Evolutionary conservation across 179 eudicot species (phyloP).

Genomic region (Pouteria campechiana): DNA sequence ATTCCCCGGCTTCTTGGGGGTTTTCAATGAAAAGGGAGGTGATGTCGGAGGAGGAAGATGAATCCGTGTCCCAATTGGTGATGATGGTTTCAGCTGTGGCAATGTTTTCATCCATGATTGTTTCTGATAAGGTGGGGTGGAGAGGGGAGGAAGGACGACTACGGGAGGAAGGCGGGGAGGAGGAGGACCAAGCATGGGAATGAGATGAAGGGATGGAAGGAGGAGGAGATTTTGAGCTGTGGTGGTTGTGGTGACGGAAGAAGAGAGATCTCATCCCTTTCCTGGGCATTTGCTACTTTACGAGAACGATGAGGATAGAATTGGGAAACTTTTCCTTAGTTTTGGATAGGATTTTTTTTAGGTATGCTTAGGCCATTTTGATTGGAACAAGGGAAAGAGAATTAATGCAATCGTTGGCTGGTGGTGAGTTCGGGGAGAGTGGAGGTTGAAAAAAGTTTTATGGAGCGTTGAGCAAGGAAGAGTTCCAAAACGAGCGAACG

Average conservation of each 20-base stretch:
- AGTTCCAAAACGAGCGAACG: no score
- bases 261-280: constrained; percentile 26
- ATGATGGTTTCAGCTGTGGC: constrained; percentile 23
- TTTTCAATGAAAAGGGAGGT: constrained; percentile 45
- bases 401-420: no score
- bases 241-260: constrained; percentile 8
- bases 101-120: constrained; percentile 20
- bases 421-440: no score
- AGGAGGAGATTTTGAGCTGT: no score
- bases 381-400: no score
- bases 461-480: no score
- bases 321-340: no score
- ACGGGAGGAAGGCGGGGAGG: constrained; percentile 5
- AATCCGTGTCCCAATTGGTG: constrained; percentile 27
- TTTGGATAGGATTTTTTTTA: no score
- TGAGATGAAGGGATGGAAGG: no score
- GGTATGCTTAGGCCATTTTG: no score
- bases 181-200: constrained; percentile 10
- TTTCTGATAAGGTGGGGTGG: constrained; percentile 19
- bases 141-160: constrained; percentile 6
- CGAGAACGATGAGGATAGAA: no score
- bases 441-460: no score
- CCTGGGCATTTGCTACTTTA: constrained; percentile 33
- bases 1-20: constrained; percentile 26
- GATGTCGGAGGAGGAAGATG: constrained; percentile 17